Evolutionary conservation across 257 asterid genomes (phyloP).

Genomic region (Solanum commersonii): DNA sequence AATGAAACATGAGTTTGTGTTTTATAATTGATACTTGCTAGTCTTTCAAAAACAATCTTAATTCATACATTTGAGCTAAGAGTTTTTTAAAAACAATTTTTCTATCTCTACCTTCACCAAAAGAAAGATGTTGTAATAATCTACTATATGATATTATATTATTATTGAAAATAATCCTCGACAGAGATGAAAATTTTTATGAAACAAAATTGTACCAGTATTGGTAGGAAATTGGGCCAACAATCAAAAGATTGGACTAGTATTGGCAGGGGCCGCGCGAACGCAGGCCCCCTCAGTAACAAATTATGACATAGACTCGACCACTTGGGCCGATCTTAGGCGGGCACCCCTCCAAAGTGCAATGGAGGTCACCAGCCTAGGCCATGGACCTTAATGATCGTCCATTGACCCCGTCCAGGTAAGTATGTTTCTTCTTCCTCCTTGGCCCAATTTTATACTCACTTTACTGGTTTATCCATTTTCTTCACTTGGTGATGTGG

Average conservation of each 20-base stretch:
- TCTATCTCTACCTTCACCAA: too few species aligned
- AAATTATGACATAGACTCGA: not conserved
- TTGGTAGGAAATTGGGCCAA: not conserved
- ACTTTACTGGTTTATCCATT: not conserved
- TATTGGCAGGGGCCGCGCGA: not conserved
- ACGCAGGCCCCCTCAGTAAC: not conserved
- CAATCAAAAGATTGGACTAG: fast-evolving
- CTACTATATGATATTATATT: not conserved
- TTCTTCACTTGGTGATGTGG: not conserved
- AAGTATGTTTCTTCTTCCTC: slow-evolving; percentile 1
- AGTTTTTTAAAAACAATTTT: too few species aligned
- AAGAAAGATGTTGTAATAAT: too few species aligned
- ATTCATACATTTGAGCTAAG: too few species aligned
- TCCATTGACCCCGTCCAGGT: slow-evolving; percentile 23
- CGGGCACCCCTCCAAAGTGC: slow-evolving; percentile 17
- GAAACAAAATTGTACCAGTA: not conserved
- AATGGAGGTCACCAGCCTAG: slow-evolving; percentile 17
- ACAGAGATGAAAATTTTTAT: too few species aligned
- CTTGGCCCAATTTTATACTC: not conserved
- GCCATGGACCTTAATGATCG: slow-evolving; percentile 10
- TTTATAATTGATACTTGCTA: not conserved
- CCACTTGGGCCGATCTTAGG: not conserved
- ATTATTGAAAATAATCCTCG: too few species aligned
- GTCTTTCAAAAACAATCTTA: too few species aligned
- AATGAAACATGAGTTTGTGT: not conserved